Percentiles rank a stretch among this genome's conserved stretches.
phyloP scores from a whole-genome alignment of 2,329 filamentous ascomycete genomes.

The Xylaria sp. region DNA sequence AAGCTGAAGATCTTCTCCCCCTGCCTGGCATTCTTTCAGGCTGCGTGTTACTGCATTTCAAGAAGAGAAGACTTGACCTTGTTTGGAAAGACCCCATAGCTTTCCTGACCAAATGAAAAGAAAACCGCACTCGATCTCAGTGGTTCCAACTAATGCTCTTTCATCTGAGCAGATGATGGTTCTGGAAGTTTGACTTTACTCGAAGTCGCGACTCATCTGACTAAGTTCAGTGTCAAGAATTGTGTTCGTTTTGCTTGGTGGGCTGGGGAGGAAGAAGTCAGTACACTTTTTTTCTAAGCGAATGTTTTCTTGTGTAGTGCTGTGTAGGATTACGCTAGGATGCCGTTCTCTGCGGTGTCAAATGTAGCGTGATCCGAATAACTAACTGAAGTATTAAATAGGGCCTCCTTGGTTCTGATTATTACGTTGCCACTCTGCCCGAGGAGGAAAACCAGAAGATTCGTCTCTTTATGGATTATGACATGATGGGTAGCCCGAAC shows the following conservation, averaged over 20 bases:
- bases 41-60: background rate
- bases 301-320: background rate
- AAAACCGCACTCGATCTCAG: background rate
- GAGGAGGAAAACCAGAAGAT: slow-evolving; percentile 70
- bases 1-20: too few relatives aligned
- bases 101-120: too few relatives aligned
- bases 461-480: slow-evolving; percentile 75
- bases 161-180: slow-evolving; percentile 65
- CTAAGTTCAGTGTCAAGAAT: slow-evolving; percentile 69
- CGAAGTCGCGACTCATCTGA: slow-evolving; percentile 70
- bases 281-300: slow-evolving; percentile 2
- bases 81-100: too few relatives aligned
- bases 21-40: too few relatives aligned
- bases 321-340: background rate
- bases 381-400: slow-evolving; percentile 19
- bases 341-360: background rate
- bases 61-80: background rate
- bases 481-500: slow-evolving; percentile 76
- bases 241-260: slow-evolving; percentile 76
- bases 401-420: slow-evolving; percentile 68
- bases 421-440: slow-evolving; percentile 67
- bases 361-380: background rate
- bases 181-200: slow-evolving; percentile 72
- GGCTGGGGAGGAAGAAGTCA: slow-evolving; percentile 72
- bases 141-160: background rate